These are phyloP conservation scores for Alternaria conjuncta DNA, from an alignment of 2,329 filamentous ascomycete genomes.

Conservation along the genomic window DNA sequence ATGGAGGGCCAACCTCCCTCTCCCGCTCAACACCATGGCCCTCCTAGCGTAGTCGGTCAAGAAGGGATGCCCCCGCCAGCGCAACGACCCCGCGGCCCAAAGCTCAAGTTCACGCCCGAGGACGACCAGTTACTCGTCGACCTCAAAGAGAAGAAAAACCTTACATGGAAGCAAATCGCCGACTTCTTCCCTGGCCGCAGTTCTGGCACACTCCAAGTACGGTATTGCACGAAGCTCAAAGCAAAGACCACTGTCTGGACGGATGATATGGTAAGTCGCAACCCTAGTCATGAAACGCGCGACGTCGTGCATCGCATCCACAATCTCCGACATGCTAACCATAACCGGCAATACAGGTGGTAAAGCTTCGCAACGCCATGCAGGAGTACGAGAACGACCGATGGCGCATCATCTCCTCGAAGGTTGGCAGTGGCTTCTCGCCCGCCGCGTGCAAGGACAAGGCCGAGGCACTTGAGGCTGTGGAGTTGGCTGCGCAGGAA, in stretches of 20 bases:
- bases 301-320: conserved; percentile 42
- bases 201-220: conserved; percentile 88
- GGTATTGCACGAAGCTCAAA: conserved; percentile 94
- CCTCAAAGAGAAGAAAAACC: conserved; percentile 90
- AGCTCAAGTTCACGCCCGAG: conserved; percentile 91
- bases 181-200: conserved; percentile 93
- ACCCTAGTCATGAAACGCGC: conserved; percentile 40
- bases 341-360: conserved; percentile 62
- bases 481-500: conserved; percentile 31
- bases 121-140: conserved; percentile 88
- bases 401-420: conserved; percentile 90
- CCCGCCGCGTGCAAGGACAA: conserved; percentile 86
- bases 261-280: conserved; percentile 79
- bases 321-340: conserved; percentile 43
- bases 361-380: conserved; percentile 76
- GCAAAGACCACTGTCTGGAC: conserved; percentile 94
- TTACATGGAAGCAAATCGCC: conserved; percentile 97
- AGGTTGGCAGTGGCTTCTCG: conserved; percentile 89
- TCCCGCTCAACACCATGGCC: conserved; percentile 59
- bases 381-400: conserved; percentile 90
- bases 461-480: conserved; percentile 64
- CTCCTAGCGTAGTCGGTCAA: conserved; percentile 85
- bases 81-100: conserved; percentile 80
- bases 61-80: conserved; percentile 87
- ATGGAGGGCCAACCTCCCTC: conserved; percentile 54